These are phyloP conservation scores for Cyclostephanos invisitatus DNA, from an alignment of 108 stramenopile genomes.

Conservation along the genomic window DNA sequence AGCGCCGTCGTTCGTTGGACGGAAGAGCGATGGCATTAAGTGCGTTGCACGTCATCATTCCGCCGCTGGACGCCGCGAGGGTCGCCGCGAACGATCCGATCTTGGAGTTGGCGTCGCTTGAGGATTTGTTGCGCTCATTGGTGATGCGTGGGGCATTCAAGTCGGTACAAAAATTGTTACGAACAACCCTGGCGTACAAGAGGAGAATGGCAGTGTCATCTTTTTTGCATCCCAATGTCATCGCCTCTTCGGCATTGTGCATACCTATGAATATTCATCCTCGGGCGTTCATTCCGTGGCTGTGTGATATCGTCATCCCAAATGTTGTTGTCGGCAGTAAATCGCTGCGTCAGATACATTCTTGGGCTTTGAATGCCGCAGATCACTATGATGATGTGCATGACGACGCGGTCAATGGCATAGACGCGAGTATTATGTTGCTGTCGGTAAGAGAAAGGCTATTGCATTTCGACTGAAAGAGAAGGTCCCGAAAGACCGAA, in stretches of 20 bases:
- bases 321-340: conserved; percentile 67
- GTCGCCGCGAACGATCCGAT: conserved; percentile 40
- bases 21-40: conserved; percentile 31
- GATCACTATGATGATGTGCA: conserved; percentile 67
- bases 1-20: conserved; percentile 32
- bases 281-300: conserved; percentile 51
- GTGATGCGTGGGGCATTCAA: conserved; percentile 50
- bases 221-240: conserved; percentile 22
- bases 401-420: conserved; percentile 17
- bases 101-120: conserved; percentile 28
- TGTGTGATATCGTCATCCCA: conserved; percentile 61
- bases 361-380: conserved; percentile 71
- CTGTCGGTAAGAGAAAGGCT: conserved; percentile 40
- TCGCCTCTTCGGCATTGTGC: conserved; percentile 50
- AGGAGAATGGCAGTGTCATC: conserved; percentile 45
- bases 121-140: conserved; percentile 36
- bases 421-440: conserved; percentile 66
- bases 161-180: conserved; percentile 37
- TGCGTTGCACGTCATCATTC: conserved; percentile 23
- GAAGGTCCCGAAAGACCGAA: background rate
- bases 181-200: conserved; percentile 10
- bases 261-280: conserved; percentile 63
- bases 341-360: conserved; percentile 55
- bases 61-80: conserved; percentile 13
- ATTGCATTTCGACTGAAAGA: background rate